phyloP scores from a whole-genome alignment of 805 yeast species.

The Metschnikowia lunata region DNA sequence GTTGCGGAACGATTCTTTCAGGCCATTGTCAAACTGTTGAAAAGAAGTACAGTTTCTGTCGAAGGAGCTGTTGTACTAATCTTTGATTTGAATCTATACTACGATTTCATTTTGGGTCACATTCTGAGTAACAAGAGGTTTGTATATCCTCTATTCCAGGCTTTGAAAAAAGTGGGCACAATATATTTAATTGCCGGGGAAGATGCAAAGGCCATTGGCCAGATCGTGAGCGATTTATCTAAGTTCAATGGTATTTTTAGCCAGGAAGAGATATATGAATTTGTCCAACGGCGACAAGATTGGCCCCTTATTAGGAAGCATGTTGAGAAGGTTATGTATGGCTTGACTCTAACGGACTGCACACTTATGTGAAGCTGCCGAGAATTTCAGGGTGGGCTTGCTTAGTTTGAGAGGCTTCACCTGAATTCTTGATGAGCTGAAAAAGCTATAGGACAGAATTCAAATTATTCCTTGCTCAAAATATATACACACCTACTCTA shows the following conservation, averaged over 20 bases:
- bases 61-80: slow-evolving; percentile 81
- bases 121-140: slow-evolving; percentile 58
- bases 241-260: slow-evolving; percentile 85
- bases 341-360: slow-evolving; percentile 80
- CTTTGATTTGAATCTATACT: slow-evolving; percentile 74
- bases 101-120: slow-evolving; percentile 54
- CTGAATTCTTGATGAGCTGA: too few species aligned
- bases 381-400: too few species aligned
- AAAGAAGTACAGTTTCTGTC: slow-evolving; percentile 64
- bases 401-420: too few species aligned
- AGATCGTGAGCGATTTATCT: slow-evolving; percentile 73
- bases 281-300: slow-evolving; percentile 81
- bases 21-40: slow-evolving; percentile 70
- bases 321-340: slow-evolving; percentile 94
- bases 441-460: too few species aligned
- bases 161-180: slow-evolving; percentile 81
- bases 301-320: slow-evolving; percentile 74
- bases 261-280: slow-evolving; percentile 92
- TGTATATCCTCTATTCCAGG: slow-evolving; percentile 70
- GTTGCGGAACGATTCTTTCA: slow-evolving; percentile 83
- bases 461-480: background rate
- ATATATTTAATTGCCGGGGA: slow-evolving; percentile 64
- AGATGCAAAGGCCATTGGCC: slow-evolving; percentile 82
- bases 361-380: slow-evolving; percentile 36
- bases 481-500: background rate